Conservation (phyloP, 441 rosid genomes). For the Melastoma candidum region DNA sequence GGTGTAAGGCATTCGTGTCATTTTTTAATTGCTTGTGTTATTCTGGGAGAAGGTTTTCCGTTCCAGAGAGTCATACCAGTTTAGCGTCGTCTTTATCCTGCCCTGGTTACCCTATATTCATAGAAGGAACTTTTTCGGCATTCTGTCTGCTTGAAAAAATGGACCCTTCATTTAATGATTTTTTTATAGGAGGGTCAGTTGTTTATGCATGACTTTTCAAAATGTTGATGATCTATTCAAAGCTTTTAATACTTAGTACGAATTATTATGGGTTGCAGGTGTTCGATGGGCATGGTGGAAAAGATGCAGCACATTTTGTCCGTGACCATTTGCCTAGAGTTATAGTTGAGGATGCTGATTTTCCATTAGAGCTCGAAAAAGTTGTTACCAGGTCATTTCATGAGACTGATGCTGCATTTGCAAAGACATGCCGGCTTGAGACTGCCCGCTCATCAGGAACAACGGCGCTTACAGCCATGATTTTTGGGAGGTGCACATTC, state of each 20-base stretch:
- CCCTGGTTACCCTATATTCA: too few species aligned
- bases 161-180: too few species aligned
- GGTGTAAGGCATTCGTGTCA: slow-evolving; percentile 32
- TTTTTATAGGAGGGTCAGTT: too few species aligned
- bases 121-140: too few species aligned
- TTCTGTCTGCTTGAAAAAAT: too few species aligned
- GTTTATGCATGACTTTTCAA: too few species aligned
- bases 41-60: too few species aligned
- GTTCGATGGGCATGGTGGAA: slow-evolving; percentile 66
- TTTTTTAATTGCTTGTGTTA: not conserved
- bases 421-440: slow-evolving; percentile 29
- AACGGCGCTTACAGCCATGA: slow-evolving; percentile 63
- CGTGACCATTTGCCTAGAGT: slow-evolving; percentile 62
- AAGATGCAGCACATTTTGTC: slow-evolving; percentile 54
- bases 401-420: slow-evolving; percentile 55
- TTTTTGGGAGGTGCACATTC: slow-evolving; percentile 48
- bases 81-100: too few species aligned
- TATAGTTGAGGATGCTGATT: slow-evolving; percentile 56
- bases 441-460: slow-evolving; percentile 48
- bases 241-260: slow-evolving; percentile 3
- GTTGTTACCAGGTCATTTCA: slow-evolving; percentile 48
- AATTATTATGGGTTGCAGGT: slow-evolving; percentile 48
- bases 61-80: too few species aligned
- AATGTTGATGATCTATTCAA: too few species aligned
- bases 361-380: slow-evolving; percentile 56